Evolutionary conservation across 164 flowering plant species (phyloP), one percentile per base, ranked within the genome.

Genomic region (Macadamia integrifolia): DNA sequence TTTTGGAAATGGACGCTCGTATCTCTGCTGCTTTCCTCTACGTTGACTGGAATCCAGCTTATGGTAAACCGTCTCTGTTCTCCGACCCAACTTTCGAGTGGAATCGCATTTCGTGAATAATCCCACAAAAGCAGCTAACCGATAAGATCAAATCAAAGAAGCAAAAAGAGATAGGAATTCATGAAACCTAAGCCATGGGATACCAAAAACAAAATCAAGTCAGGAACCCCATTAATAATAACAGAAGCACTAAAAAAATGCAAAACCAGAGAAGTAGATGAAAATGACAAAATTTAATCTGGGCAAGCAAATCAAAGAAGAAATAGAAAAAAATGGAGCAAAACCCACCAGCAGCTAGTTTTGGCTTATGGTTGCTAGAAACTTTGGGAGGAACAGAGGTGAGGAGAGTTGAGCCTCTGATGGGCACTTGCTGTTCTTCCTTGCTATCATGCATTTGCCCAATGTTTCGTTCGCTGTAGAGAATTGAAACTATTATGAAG

Each of bases 61-160:
- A 31, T 31, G 35, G 42, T 63, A 69, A 71, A 9, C 71, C 79
- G 79, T 64, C 62, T 53, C 64, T 30, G 72, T 77, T 71, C 65
- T 80, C 72, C 80, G 62, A 4, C 82, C 80, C 64, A 83, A 86
- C 68, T 75, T 74, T 69, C 73, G 77, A n/a, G 84, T 87, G 23
- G 80, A 78, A 69, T 69, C 69, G 71, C 94, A 89, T 64, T 67
- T 77, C 58, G 83, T 84, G 69, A 84, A 87, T 81, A 23, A 72
- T 14, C 46, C 46, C 57, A 64, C 58, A 66, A 60, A 17, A 49
- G 52, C 60, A 66, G 12, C 4, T 9, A 35, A 59, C 64, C 58
- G 65, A 71, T 62, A 9, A 62, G n/a, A 59, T 43, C 61, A 60
- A 62, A 30, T 35, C 57, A 66, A 65, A 68, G 9, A 30, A 61